Conservation (phyloP, 164 flowering plant species). For the Tetracentron sinense region DNA sequence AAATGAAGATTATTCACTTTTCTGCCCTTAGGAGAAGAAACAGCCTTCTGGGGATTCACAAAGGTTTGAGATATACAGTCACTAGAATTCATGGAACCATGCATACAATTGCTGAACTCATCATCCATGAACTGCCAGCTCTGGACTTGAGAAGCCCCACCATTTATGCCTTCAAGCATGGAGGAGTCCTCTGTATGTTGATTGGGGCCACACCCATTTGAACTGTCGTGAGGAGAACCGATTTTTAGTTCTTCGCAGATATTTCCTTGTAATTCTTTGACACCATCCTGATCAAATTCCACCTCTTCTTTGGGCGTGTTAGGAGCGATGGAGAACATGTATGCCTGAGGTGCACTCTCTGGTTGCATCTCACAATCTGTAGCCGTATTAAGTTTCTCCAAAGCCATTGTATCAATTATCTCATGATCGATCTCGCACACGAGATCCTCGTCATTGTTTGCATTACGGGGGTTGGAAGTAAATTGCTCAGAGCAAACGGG, state of each 20-base stretch:
- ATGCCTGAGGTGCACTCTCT: not conserved
- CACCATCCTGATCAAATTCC: conserved; percentile 22
- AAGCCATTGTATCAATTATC: conserved; percentile 22
- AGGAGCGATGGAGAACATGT: conserved; percentile 1
- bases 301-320: conserved; percentile 21
- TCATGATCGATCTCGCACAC: conserved; percentile 27
- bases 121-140: conserved; percentile 70
- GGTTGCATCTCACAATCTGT: conserved; percentile 13
- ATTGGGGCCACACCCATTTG: conserved; percentile 49
- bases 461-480: conserved; percentile 26
- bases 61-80: conserved; percentile 64
- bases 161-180: conserved; percentile 49
- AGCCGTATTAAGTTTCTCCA: conserved; percentile 26
- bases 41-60: conserved; percentile 28
- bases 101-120: conserved; percentile 46
- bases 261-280: conserved; percentile 18
- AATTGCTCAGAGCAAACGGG: conserved; percentile 42
- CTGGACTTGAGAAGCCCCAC: conserved; percentile 57
- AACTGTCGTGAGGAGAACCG: conserved; percentile 48
- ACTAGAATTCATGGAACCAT: conserved; percentile 52
- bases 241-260: conserved; percentile 27
- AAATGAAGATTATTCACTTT: conserved; percentile 17
- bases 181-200: conserved; percentile 49
- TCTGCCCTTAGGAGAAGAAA: conserved; percentile 23
- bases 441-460: conserved; percentile 37